These are phyloP conservation scores for Lipomyces chichibuensis DNA, from an alignment of 805 yeast genomes.

Conservation along the genomic window DNA sequence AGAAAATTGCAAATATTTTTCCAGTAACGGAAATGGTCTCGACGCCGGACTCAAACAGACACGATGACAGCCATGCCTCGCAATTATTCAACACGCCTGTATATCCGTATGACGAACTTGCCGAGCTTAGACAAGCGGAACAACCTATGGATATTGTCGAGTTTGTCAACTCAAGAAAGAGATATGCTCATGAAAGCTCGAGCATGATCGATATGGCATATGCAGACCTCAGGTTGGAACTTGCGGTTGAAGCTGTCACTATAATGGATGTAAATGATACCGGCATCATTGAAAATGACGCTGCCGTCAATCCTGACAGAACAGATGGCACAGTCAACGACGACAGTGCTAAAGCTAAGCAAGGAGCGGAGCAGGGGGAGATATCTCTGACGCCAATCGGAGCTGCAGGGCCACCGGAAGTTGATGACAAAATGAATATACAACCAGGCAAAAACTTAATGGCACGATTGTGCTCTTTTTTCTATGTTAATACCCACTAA, in stretches of 20 bases:
- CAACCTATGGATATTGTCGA: neutral
- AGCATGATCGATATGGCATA: neutral
- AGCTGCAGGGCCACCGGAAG: neutral
- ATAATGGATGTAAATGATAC: neutral
- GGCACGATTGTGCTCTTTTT: neutral
- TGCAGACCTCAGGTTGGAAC: neutral
- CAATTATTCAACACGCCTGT: neutral
- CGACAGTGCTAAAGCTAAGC: neutral
- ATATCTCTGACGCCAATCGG: neutral
- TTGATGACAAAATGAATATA: neutral
- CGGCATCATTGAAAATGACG: neutral
- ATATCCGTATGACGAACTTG: neutral
- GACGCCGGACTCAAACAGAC: neutral
- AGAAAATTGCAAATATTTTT: neutral
- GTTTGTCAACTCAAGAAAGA: neutral
- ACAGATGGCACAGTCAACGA: neutral
- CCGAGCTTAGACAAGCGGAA: neutral
- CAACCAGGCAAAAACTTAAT: neutral
- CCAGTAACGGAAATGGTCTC: neutral
- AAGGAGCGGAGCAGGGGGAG: neutral
- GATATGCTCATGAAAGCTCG: neutral
- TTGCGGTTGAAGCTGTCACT: neutral
- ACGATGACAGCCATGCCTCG: neutral
- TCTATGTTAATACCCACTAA: neutral
- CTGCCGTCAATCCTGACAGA: neutral